Base-by-base conservation (phyloP, 208 protist genomes). In the Trypanosoma boissoni region DNA sequence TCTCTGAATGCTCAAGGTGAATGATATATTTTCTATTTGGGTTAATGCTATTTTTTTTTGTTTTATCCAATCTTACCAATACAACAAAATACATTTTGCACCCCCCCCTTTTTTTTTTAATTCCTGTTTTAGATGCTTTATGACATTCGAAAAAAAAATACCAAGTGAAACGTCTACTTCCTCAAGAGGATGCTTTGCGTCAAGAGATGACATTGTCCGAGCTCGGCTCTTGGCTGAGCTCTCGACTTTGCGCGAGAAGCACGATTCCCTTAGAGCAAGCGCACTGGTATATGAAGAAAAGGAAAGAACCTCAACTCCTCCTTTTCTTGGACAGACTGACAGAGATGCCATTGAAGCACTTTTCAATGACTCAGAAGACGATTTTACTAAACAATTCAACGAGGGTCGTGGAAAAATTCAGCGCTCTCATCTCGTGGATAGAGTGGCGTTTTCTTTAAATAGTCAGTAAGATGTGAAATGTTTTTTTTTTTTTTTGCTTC, bases 321-420 rank as follows among this genome's bases (percentile, higher is more conserved):
- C 14, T 23, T 44, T 66, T 9, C 68, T 93, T 2, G 73, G 77
- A 37, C 83, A 94, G 64, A 86, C 72, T 41, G 86, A 85, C 57
- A 71, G 83, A 2, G 86, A 94, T 65, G 86, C 86, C 10, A 94
- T 94, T 58, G 86, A 94, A 62, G 86, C 86, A 7, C 82, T 94
- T 34, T 94, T 94, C 62, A 84, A 90, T 59, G 70, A 73, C 24
- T 62, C 74, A 1, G 74, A 88, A n/a, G 80, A 88, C 45, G 80
- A 88, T 42, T 91, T 94, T 68, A 81, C 78, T 1, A 63, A 68
- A 14, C 53, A 76, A 8, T 94, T 94, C 64, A 94, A 94, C 67
- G 74, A 80, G 8, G 86, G 80, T 12, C 68, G 72, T 36, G 86
- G 86, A 14, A 61, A 45, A 8, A 46, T 88, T 27, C 41, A 76